These are phyloP conservation scores for Tetrapisispora pingtungensis DNA, from an alignment of 805 yeast species.

Conservation along the genomic window DNA sequence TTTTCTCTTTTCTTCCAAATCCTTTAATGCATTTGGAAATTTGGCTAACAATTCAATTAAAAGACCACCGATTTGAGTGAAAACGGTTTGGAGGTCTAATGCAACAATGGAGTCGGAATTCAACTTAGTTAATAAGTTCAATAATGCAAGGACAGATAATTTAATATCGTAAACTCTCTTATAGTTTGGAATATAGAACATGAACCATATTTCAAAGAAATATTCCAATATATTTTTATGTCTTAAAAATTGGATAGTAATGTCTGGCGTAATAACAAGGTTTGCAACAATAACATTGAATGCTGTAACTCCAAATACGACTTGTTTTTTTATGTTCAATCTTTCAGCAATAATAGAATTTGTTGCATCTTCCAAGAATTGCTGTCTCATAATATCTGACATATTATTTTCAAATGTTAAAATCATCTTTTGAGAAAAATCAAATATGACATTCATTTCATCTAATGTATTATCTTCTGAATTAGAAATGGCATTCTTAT, in stretches of 20 bases:
- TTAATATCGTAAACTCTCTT: constrained; percentile 75
- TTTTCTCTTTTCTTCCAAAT: constrained; percentile 52
- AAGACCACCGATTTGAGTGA: constrained; percentile 42
- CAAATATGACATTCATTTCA: constrained; percentile 51
- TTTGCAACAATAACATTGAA: constrained; percentile 54
- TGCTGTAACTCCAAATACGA: constrained; percentile 27
- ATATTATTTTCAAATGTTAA: constrained; percentile 42
- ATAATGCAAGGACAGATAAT: constrained; percentile 56
- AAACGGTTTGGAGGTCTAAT: constrained; percentile 29
- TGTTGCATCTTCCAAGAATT: constrained; percentile 36
- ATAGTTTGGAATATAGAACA: constrained; percentile 36
- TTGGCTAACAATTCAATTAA: constrained; percentile 44
- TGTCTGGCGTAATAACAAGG: constrained; percentile 48
- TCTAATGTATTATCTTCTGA: constrained; percentile 41
- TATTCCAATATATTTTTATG: constrained; percentile 30
- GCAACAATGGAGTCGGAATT: constrained; percentile 19
- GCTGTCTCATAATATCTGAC: constrained; percentile 37
- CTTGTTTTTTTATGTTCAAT: constrained; percentile 17
- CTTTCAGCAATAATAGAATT: constrained; percentile 24
- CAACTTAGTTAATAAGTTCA: constrained; percentile 34
- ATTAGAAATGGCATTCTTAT: constrained; percentile 31
- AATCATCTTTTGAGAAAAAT: constrained; percentile 53
- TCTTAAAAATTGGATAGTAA: constrained; percentile 43
- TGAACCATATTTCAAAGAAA: constrained; percentile 41
- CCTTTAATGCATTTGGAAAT: constrained; percentile 63